These are phyloP conservation scores for Cerrena zonata DNA, from an alignment of 1,284 basidiomycete species.

Conservation along the genomic window DNA sequence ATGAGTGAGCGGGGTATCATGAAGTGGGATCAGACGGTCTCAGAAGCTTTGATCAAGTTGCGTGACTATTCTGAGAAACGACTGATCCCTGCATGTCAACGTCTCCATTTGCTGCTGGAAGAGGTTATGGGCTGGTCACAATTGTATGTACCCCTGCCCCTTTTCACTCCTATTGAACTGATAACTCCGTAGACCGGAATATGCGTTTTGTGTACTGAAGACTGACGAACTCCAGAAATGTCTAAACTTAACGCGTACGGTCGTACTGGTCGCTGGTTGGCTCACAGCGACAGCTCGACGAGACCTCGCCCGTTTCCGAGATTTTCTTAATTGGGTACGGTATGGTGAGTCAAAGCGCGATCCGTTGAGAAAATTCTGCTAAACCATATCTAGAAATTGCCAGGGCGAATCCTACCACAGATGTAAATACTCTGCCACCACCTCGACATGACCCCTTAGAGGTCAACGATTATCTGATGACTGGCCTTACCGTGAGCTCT, in stretches of 20 bases:
- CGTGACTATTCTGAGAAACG: constrained; percentile 68
- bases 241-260: constrained; percentile 46
- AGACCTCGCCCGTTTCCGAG: constrained; percentile 65
- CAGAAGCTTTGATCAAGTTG: constrained; percentile 62
- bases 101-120: constrained; percentile 65
- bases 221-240: constrained; percentile 44
- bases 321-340: constrained; percentile 74
- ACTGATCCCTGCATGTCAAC: constrained; percentile 67
- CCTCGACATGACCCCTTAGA: constrained; percentile 71
- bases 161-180: constrained; percentile 9
- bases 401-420: constrained; percentile 24
- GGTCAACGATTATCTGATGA: constrained; percentile 72
- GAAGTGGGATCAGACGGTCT: constrained; percentile 73
- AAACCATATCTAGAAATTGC: constrained; percentile 21
- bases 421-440: constrained; percentile 39
- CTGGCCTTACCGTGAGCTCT: constrained; percentile 59
- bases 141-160: constrained; percentile 39
- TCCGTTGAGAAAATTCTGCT: not conserved
- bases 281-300: constrained; percentile 57
- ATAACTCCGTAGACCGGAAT: constrained; percentile 21
- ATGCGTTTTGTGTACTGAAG: constrained; percentile 45
- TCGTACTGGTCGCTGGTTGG: constrained; percentile 62
- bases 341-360: constrained; percentile 41
- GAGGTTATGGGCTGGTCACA: constrained; percentile 72
- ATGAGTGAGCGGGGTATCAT: constrained; percentile 76